Conservation (phyloP, 176 grass and related monocot species). For the Carex cristatella region DNA sequence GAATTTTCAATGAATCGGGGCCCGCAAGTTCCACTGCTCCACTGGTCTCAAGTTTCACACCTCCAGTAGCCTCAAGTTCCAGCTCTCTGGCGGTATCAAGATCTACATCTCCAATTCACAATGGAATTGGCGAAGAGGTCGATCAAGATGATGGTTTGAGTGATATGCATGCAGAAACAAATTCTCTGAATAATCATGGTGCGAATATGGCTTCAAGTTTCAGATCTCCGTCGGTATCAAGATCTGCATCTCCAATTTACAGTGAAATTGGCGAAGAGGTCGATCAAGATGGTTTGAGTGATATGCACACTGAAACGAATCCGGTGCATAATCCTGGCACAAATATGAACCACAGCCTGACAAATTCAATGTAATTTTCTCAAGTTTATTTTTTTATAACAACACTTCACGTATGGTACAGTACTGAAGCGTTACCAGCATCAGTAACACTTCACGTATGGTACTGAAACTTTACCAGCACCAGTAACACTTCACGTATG, state of each 20-base stretch:
- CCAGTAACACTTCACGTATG: neutral
- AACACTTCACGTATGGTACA: neutral
- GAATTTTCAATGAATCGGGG: constrained; percentile 26
- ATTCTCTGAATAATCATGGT: no score
- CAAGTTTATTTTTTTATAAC: neutral
- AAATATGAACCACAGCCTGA: neutral
- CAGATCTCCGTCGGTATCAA: neutral
- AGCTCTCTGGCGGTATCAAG: neutral
- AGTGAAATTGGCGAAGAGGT: neutral
- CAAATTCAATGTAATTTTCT: neutral
- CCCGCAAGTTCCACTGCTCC: neutral
- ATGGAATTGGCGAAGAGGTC: no score
- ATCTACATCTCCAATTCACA: neutral
- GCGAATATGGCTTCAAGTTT: neutral
- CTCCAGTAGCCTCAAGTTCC: neutral
- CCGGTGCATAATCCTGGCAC: neutral
- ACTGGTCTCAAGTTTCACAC: neutral
- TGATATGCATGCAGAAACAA: no score
- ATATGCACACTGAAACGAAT: neutral
- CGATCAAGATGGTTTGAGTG: neutral
- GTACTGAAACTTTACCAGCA: neutral
- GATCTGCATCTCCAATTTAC: neutral
- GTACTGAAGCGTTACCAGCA: neutral
- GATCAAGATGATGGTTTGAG: no score
- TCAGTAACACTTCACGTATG: neutral